These are phyloP conservation scores for Pseudogymnoascus sp. DNA, from an alignment of 2,329 filamentous ascomycete genomes.

Conservation along the genomic window DNA sequence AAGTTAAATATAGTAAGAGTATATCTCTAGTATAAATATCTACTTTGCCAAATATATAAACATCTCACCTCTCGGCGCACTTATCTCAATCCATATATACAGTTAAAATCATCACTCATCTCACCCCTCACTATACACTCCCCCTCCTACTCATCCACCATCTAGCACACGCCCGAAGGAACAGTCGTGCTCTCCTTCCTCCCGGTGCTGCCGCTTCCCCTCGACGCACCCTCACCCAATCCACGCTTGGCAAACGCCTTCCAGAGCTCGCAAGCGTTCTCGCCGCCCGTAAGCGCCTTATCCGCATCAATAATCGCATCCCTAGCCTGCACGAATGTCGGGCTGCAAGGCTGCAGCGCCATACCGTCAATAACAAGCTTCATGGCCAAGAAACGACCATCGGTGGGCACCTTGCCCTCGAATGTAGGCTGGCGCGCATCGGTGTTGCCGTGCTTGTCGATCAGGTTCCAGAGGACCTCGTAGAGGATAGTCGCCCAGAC, in stretches of 20 bases:
- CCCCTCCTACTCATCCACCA: neutral
- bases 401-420: conserved; percentile 37
- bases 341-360: conserved; percentile 48
- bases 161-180: neutral
- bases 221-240: conserved; percentile 31
- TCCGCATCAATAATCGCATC: conserved; percentile 50
- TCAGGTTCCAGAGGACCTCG: conserved; percentile 50
- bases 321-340: conserved; percentile 44
- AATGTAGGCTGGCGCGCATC: conserved; percentile 35
- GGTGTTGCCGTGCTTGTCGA: conserved; percentile 47
- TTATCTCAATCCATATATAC: neutral
- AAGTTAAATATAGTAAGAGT: too few species aligned
- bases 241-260: conserved; percentile 48
- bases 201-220: neutral
- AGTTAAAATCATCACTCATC: neutral
- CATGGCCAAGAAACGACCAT: conserved; percentile 44
- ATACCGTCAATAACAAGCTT: conserved; percentile 45
- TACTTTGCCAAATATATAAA: neutral
- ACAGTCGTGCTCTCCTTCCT: neutral
- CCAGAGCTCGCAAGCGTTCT: conserved; percentile 46
- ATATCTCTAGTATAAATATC: too few species aligned
- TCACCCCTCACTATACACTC: neutral
- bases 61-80: neutral
- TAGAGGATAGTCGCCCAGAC: conserved; percentile 46
- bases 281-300: conserved; percentile 40